These are phyloP conservation scores for Fusarium torreyae DNA, from an alignment of 2,329 filamentous ascomycete genomes.

Conservation along the genomic window DNA sequence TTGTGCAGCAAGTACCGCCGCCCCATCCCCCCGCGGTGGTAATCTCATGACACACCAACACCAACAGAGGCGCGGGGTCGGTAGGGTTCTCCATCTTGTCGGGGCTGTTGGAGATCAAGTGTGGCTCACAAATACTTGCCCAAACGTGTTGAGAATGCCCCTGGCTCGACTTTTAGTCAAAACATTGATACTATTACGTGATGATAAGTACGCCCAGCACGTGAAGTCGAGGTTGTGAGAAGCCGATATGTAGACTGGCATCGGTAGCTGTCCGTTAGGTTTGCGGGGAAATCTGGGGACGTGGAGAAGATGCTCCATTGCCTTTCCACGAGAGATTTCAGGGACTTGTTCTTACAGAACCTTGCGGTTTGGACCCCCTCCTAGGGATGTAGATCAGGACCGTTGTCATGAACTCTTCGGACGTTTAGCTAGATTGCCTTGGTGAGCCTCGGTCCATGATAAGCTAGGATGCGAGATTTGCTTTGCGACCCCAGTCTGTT, in stretches of 20 bases:
- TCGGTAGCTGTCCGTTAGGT: conserved; percentile 30
- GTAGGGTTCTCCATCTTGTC: conserved; percentile 42
- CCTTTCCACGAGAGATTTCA: conserved; percentile 21
- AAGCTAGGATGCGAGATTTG: conserved; percentile 31
- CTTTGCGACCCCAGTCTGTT: conserved; percentile 24
- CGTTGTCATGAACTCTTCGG: conserved; percentile 29
- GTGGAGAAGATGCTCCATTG: conserved; percentile 36
- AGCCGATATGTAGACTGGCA: conserved; percentile 25
- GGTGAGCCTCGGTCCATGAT: conserved; percentile 28
- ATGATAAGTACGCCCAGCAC: conserved; percentile 38
- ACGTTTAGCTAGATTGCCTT: conserved; percentile 6
- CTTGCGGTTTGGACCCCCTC: conserved; percentile 18
- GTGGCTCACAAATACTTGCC: conserved; percentile 37
- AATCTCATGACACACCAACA: conserved; percentile 44
- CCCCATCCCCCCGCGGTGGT: conserved; percentile 30
- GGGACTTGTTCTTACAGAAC: conserved; percentile 16
- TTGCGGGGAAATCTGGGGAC: conserved; percentile 51
- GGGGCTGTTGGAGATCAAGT: conserved; percentile 43
- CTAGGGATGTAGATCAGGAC: conserved; percentile 26
- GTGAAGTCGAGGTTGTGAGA: conserved; percentile 41
- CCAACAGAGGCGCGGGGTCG: conserved; percentile 40
- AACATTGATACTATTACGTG: conserved; percentile 47
- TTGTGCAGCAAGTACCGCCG: conserved; percentile 7
- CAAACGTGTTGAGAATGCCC: conserved; percentile 32
- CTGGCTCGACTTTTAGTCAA: conserved; percentile 46